phyloP scores from a whole-genome alignment of 1,284 basidiomycete species.

The Leccinum laetum region DNA sequence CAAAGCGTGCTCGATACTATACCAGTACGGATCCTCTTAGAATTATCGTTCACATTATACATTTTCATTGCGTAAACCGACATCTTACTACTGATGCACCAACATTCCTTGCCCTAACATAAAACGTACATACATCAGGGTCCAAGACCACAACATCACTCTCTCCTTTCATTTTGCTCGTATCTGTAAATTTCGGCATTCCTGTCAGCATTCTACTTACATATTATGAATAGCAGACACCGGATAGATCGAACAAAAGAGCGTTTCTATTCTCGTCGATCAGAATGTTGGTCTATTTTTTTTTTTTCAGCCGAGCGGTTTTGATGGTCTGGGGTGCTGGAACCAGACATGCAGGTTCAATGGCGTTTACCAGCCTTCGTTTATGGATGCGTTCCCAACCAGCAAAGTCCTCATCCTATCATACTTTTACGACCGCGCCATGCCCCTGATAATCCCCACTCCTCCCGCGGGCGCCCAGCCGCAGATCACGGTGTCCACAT shows the following conservation, averaged over 20 bases:
- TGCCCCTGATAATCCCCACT: conserved; percentile 58
- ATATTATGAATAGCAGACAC: not conserved
- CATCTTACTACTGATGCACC: not conserved
- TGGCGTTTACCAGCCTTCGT: conserved; percentile 88
- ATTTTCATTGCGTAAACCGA: not conserved
- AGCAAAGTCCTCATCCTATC: conserved; percentile 87
- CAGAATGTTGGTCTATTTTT: conserved; percentile 17
- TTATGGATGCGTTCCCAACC: conserved; percentile 84
- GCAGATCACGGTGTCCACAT: conserved; percentile 56
- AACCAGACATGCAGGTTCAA: conserved; percentile 46
- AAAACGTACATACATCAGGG: not conserved
- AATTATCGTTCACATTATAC: not conserved
- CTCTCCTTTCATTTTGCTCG: not conserved
- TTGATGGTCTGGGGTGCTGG: no score
- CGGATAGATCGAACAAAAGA: conserved; percentile 1
- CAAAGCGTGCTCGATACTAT: not conserved
- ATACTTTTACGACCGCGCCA: conserved; percentile 52
- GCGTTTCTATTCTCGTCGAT: conserved; percentile 14
- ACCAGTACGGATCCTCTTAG: not conserved
- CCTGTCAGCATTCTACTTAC: not conserved
- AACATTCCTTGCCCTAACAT: not conserved
- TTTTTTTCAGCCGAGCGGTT: not conserved
- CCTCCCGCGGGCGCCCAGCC: conserved; percentile 15
- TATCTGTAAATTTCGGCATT: not conserved
- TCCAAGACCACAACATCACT: not conserved